These are phyloP conservation scores for Epicoccum sorghinum DNA, from an alignment of 2,329 filamentous ascomycete genomes.

Conservation along the genomic window DNA sequence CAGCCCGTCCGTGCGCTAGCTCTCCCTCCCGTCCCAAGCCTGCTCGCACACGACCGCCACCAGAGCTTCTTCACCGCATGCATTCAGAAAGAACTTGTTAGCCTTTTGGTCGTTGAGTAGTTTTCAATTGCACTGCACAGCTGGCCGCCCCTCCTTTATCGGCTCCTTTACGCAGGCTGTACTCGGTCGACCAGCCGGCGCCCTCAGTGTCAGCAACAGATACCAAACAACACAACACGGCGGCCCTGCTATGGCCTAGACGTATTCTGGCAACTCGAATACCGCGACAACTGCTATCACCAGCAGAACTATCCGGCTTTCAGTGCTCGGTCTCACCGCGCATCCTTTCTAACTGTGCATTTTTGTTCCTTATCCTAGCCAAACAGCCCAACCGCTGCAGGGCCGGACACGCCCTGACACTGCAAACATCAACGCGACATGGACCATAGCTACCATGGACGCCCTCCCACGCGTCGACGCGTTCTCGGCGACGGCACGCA, in stretches of 20 bases:
- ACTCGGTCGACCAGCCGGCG: conserved; percentile 20
- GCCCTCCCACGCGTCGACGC: conserved; percentile 41
- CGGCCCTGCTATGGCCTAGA: conserved; percentile 26
- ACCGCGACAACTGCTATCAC: conserved; percentile 20
- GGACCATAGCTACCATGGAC: conserved; percentile 39
- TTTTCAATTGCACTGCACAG: conserved; percentile 32
- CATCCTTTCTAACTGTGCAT: conserved; percentile 35
- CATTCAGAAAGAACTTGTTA: conserved; percentile 43
- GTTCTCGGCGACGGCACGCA: conserved; percentile 42
- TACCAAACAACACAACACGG: conserved; percentile 27
- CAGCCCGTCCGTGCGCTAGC: conserved; percentile 29
- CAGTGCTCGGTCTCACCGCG: conserved; percentile 22
- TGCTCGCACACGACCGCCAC: conserved; percentile 15
- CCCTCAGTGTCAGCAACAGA: conserved; percentile 30
- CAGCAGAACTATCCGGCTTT: conserved; percentile 23
- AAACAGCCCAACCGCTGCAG: conserved; percentile 18
- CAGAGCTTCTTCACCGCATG: conserved; percentile 21
- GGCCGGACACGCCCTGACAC: conserved; percentile 14
- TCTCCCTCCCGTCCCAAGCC: conserved; percentile 15
- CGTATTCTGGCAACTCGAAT: conserved; percentile 14
- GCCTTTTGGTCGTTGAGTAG: conserved; percentile 39
- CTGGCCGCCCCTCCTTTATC: conserved; percentile 40
- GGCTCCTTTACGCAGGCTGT: conserved; percentile 27
- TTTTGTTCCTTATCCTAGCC: conserved; percentile 21
- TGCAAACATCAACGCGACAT: conserved; percentile 25